Base-by-base conservation (phyloP, 805 yeast species). In the Kodamaea kaohsiungensis region DNA sequence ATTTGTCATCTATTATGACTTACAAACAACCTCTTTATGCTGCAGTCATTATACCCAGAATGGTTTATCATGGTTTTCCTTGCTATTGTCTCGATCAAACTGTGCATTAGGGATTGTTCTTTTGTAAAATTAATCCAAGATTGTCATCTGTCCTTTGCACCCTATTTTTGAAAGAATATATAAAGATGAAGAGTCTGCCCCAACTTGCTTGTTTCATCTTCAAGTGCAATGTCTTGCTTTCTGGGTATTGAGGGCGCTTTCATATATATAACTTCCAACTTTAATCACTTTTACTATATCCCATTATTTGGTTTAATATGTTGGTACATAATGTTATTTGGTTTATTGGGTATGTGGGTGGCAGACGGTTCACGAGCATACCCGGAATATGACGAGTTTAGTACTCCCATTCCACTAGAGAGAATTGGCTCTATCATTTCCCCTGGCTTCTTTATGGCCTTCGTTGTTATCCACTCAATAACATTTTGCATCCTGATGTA, bases 271-370 rank as follows among this genome's bases (percentile, higher is more conserved):
- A 65, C 67, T 0, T 59, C 65, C 39, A 61, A 55, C 22, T 65
- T 65, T 55, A 64, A 65, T 52, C 69, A 65, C 43, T 65, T 65
- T 53, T 65, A 64, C 49, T 60, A 56, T 43, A 59, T 65, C 30
- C 69, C 69, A 7, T 54, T 64, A 38, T 65, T 64, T 46, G 69
- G 69, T 1, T 60, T 64, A 16, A 48, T 64, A 2, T 64, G 68
- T 46, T 65, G 69, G 69, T 64, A 64, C 45, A 53, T 56, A 7
- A 56, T 65, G 51, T 56, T 61, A 30, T 61, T 65, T 40, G 62
- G 61, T 6, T 57, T 65, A 25, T 40, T 62, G 19, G 67, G 67
- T 2, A 51, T 55, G 35, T 65, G 66, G 65, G 57, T 61, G 8
- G 60, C 59, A 4, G 52, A 56, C 13, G 69, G 69, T 7, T 48